phyloP scores from a whole-genome alignment of 192 early-diverging fungal genomes.

The Coemansia guatemalensis region DNA sequence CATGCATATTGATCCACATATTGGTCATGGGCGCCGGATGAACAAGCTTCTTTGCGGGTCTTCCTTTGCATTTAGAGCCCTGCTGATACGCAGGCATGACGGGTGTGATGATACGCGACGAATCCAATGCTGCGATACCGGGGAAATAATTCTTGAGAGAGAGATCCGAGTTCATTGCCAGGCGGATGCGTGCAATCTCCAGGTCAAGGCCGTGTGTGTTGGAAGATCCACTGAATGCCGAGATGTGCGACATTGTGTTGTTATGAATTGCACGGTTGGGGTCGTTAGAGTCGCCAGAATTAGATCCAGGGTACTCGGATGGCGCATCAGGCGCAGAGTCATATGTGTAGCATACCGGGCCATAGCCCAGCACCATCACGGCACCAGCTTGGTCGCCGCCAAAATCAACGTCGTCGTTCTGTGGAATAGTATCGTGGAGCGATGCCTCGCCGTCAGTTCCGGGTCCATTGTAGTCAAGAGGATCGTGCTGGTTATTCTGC shows the following conservation, averaged over 20 bases:
- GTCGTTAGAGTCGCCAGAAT: not conserved
- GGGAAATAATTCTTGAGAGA: slow-evolving; percentile 31
- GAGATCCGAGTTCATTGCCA: slow-evolving; percentile 13
- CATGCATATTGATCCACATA: slow-evolving; percentile 49
- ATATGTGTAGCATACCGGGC: slow-evolving; percentile 41
- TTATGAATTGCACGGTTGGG: not conserved
- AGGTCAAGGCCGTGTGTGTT: slow-evolving; percentile 16
- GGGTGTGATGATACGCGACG: slow-evolving; percentile 1
- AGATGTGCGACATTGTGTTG: not conserved
- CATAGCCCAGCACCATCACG: slow-evolving; percentile 45
- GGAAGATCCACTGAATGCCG: slow-evolving; percentile 40
- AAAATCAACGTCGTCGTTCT: slow-evolving; percentile 25
- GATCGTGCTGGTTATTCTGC: slow-evolving; percentile 41
- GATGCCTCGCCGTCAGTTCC: slow-evolving; percentile 32
- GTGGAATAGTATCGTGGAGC: slow-evolving; percentile 36
- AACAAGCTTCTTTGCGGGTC: slow-evolving; percentile 8
- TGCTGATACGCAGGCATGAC: not conserved
- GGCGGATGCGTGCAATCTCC: slow-evolving; percentile 34
- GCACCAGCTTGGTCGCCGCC: slow-evolving; percentile 26
- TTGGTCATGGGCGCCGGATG: slow-evolving; percentile 34
- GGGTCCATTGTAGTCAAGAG: slow-evolving; percentile 35
- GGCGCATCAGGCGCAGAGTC: slow-evolving; percentile 40
- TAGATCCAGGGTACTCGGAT: slow-evolving; percentile 15
- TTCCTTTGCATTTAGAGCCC: slow-evolving; percentile 6
- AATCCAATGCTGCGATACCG: slow-evolving; percentile 11